Conservation (phyloP, 176 grass and related monocot genomes). For the Oryza glumipatula region DNA sequence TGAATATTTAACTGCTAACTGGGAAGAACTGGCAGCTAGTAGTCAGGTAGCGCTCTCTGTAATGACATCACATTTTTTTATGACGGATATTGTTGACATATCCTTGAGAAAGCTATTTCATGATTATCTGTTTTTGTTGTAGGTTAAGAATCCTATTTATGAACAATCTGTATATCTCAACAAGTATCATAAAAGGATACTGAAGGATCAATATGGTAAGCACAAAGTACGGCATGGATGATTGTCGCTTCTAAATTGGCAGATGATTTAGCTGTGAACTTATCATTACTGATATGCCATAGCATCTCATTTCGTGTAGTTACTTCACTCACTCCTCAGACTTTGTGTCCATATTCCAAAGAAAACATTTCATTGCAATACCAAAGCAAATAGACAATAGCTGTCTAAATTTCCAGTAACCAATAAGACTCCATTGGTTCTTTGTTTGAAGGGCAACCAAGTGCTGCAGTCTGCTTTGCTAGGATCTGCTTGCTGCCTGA, state of each 20-base stretch:
- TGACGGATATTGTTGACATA: slow-evolving; percentile 33
- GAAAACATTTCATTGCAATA: slow-evolving; percentile 3
- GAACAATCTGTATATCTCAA: slow-evolving; percentile 74
- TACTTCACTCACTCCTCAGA: slow-evolving; percentile 28
- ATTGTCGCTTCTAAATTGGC: slow-evolving; percentile 35
- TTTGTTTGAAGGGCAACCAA: slow-evolving; percentile 25
- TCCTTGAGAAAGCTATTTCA: slow-evolving; percentile 37
- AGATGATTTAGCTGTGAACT: slow-evolving; percentile 28
- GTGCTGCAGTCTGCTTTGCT: slow-evolving; percentile 24
- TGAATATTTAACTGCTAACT: slow-evolving; percentile 74
- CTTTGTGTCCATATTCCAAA: slow-evolving; percentile 10
- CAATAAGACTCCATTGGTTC: not conserved
- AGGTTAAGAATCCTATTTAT: slow-evolving; percentile 76
- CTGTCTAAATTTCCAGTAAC: slow-evolving; percentile 23
- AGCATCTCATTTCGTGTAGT: slow-evolving; percentile 37
- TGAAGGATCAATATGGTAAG: slow-evolving; percentile 89
- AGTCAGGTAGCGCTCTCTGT: slow-evolving; percentile 58
- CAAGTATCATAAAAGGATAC: slow-evolving; percentile 65
- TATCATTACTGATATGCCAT: slow-evolving; percentile 1
- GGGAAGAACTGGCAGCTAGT: slow-evolving; percentile 52
- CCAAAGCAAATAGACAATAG: slow-evolving; percentile 25
- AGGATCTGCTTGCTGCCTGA: slow-evolving; percentile 14
- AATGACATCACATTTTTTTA: slow-evolving; percentile 42
- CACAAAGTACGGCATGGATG: not conserved
- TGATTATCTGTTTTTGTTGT: slow-evolving; percentile 40